Evolutionary conservation across 73 alveolate species (phyloP).

Genomic region (Blepharisma japonicum): DNA sequence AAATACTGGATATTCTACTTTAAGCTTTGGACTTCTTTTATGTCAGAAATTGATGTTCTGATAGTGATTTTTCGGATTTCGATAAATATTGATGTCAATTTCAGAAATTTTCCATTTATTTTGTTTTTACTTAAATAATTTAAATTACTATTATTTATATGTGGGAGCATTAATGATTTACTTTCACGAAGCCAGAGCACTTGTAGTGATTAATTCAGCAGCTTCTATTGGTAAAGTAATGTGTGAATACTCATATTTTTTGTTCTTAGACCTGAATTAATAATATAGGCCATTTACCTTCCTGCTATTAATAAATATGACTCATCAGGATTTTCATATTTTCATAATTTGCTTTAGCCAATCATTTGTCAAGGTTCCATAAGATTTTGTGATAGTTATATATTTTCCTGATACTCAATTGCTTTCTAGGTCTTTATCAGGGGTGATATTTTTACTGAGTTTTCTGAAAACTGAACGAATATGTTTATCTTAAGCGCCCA

Average conservation of each 20-base stretch:
- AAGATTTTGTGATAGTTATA: slow-evolving; percentile 73
- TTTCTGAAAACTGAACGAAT: slow-evolving; percentile 54
- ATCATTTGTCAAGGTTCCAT: slow-evolving; percentile 78
- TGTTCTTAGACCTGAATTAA: background rate
- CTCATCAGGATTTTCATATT: slow-evolving; percentile 90
- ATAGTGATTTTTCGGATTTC: slow-evolving; percentile 21
- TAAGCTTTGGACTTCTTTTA: slow-evolving; percentile 56
- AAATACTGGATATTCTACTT: slow-evolving; percentile 40
- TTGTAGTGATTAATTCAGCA: slow-evolving; percentile 54
- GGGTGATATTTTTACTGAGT: slow-evolving; percentile 67
- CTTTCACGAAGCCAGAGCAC: slow-evolving; percentile 54
- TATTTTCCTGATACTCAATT: slow-evolving; percentile 74
- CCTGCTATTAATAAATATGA: slow-evolving; percentile 74
- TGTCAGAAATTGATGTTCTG: slow-evolving; percentile 40
- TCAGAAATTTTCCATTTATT: slow-evolving; percentile 45
- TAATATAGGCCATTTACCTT: no score
- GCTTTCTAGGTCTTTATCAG: slow-evolving; percentile 81
- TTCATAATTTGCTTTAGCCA: slow-evolving; percentile 71
- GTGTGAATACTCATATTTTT: slow-evolving; percentile 23
- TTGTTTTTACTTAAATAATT: slow-evolving; percentile 34
- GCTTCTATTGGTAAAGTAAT: slow-evolving; percentile 31
- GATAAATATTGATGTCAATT: slow-evolving; percentile 43
- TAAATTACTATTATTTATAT: slow-evolving; percentile 42
- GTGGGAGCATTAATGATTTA: slow-evolving; percentile 71
- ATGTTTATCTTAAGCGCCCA: slow-evolving; percentile 37